Evolutionary conservation across 257 asterid genomes (phyloP).

Genomic region (Rubia yunnanensis): DNA sequence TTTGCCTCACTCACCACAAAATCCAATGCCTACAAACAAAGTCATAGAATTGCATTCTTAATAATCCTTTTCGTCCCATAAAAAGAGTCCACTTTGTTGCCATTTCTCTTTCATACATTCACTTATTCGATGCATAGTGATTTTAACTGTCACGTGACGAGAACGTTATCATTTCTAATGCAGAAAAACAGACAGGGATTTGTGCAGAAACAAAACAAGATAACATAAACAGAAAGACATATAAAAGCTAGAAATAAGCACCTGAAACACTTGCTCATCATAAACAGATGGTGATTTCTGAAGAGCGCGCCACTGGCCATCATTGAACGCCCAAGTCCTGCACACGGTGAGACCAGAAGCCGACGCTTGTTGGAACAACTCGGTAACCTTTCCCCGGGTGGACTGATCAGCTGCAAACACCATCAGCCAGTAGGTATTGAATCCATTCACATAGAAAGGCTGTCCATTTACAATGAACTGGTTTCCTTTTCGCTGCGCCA

Average conservation of each 20-base stretch:
- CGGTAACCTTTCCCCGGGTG: slow-evolving; percentile 65
- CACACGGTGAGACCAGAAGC: slow-evolving; percentile 72
- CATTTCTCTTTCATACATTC: no score
- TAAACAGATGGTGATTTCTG: slow-evolving; percentile 69
- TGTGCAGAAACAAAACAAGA: neutral
- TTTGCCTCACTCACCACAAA: slow-evolving; percentile 85
- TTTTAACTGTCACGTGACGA: no score
- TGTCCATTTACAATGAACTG: slow-evolving; percentile 56
- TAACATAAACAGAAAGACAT: neutral
- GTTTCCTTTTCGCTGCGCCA: slow-evolving; percentile 61
- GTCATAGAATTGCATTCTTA: neutral
- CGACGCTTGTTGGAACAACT: slow-evolving; percentile 69
- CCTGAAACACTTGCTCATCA: slow-evolving; percentile 77
- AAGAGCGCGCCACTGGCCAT: slow-evolving; percentile 93
- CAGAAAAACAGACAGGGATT: neutral
- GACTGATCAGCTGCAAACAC: slow-evolving; percentile 76
- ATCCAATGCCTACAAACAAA: slow-evolving; percentile 58
- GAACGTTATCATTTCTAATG: no score
- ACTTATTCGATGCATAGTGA: no score
- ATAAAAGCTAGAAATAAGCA: neutral
- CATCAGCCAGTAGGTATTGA: slow-evolving; percentile 97
- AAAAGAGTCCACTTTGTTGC: no score
- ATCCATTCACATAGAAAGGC: slow-evolving; percentile 89
- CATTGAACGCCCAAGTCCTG: slow-evolving; percentile 96
- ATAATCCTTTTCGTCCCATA: no score